Percentiles rank a stretch among this genome's conserved stretches.
Conservation (phyloP, 2,329 filamentous ascomycete genomes). For the Fusarium sp. region DNA sequence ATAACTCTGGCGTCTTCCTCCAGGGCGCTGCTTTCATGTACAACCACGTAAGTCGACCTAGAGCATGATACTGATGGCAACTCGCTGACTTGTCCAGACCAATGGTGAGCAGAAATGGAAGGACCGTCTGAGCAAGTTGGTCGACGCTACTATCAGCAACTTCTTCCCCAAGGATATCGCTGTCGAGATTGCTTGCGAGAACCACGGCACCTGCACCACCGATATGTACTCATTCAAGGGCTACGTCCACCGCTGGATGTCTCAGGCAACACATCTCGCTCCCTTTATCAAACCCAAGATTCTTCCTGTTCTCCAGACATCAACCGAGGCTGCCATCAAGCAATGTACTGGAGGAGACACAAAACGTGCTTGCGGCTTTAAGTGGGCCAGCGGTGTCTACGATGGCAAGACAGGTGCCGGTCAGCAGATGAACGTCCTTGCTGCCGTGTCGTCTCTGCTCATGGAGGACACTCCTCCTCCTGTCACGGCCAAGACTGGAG, state of each 20-base stretch:
- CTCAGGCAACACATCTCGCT: slow-evolving; percentile 63
- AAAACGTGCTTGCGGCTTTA: slow-evolving; percentile 64
- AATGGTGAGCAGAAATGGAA: slow-evolving; percentile 64
- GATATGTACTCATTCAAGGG: slow-evolving; percentile 75
- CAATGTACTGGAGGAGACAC: slow-evolving; percentile 64
- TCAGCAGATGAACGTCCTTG: slow-evolving; percentile 70
- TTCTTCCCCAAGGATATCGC: slow-evolving; percentile 70
- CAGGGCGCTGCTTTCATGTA: slow-evolving; percentile 74
- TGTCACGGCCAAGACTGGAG: slow-evolving; percentile 61
- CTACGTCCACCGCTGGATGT: slow-evolving; percentile 68
- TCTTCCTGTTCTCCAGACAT: slow-evolving; percentile 62
- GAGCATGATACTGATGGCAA: neutral
- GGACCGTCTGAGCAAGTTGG: slow-evolving; percentile 56
- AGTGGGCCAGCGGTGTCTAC: slow-evolving; percentile 63
- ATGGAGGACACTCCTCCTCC: slow-evolving; percentile 56
- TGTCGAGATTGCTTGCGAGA: slow-evolving; percentile 71
- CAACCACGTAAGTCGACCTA: slow-evolving; percentile 59
- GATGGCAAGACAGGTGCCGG: slow-evolving; percentile 69
- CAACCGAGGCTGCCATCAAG: slow-evolving; percentile 65
- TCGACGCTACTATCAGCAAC: slow-evolving; percentile 52
- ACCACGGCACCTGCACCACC: slow-evolving; percentile 65
- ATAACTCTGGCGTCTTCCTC: slow-evolving; percentile 69
- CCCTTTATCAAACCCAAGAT: slow-evolving; percentile 65
- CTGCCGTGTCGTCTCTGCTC: slow-evolving; percentile 65
- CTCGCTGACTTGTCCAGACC: slow-evolving; percentile 52